Evolutionary conservation across 2,329 filamentous ascomycete species (phyloP).

Genomic region (Trichoderma guizhouense): DNA sequence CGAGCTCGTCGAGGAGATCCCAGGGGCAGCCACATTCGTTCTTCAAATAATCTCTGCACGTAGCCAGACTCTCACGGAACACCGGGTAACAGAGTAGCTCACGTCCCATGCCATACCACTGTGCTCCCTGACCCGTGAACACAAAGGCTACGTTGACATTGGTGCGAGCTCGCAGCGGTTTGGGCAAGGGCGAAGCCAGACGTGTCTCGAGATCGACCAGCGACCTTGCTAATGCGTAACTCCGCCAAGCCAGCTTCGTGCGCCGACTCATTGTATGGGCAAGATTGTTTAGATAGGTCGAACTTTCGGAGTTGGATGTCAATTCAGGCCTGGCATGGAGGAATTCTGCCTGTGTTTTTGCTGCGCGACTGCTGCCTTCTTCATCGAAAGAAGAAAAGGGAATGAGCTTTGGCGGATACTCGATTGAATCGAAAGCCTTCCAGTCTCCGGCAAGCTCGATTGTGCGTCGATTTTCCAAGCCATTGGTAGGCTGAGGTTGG

Average conservation of each 20-base stretch:
- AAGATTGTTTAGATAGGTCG: not conserved
- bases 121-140: conserved; percentile 21
- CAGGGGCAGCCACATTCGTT: not conserved
- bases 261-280: not conserved
- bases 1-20: conserved; percentile 11
- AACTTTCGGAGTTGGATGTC: not conserved
- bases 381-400: not conserved
- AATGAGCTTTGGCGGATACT: not conserved
- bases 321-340: not conserved
- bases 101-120: conserved; percentile 22
- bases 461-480: not conserved
- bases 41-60: not conserved
- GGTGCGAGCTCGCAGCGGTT: not conserved
- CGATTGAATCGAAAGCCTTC: not conserved
- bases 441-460: not conserved
- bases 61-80: not conserved
- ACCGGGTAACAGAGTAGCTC: conserved; percentile 13
- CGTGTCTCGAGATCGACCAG: not conserved
- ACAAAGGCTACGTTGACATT: conserved; percentile 7
- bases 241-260: not conserved
- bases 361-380: not conserved
- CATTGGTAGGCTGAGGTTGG: not conserved
- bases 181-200: not conserved
- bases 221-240: not conserved
- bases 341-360: not conserved